Evolutionary conservation across 1,139 yeast species (phyloP), one percentile per base, ranked within the genome.

Genomic region (Wickerhamomyces sp.): DNA sequence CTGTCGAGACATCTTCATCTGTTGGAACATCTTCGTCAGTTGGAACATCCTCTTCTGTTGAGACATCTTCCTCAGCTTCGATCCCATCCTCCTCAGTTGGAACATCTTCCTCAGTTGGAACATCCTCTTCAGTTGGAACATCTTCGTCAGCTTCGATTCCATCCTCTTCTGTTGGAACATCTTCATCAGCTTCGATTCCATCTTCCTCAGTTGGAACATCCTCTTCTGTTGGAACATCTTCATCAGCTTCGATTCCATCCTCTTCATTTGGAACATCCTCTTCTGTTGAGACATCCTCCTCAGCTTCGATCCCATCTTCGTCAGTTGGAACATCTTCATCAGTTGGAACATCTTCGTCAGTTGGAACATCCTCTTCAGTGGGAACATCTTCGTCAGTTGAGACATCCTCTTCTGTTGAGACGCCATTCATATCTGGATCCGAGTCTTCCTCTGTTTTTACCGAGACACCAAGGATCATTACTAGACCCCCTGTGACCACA

Each of bases 41-140:
- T 21, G 48, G 48, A 19, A 54, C 49, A 7, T 44, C 38, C 28
- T 44, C 45, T 24, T 30, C 40, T 21, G 25, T 28, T 15, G 29
- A 12, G 6, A 14, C 39, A 28, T 28, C 44, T 12, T 33, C 40
- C 16, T 24, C 36, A 17, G 37, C 28, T 12, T 30, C 45, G 7
- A 10, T 18, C 24, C 25, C 18, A 18, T 9, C 37, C 4, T 28
- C 36, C 15, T 16, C 37, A 10, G 8, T 12, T 22, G 25, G 8
- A 8, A 22, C 12, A 8, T 22, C 30, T n/a, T n/a, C n/a, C n/a
- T n/a, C n/a, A n/a, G n/a, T n/a, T n/a, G n/a, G n/a, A n/a, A n/a
- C n/a, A n/a, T n/a, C n/a, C 16, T 9, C 14, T 30, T n/a, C 27
- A 7, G 7, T 32, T 34, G 31, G n/a, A 8, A 15, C 31, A 8